These are phyloP conservation scores for Debaryomyces castellii DNA, from an alignment of 805 yeast genomes.

Conservation along the genomic window DNA sequence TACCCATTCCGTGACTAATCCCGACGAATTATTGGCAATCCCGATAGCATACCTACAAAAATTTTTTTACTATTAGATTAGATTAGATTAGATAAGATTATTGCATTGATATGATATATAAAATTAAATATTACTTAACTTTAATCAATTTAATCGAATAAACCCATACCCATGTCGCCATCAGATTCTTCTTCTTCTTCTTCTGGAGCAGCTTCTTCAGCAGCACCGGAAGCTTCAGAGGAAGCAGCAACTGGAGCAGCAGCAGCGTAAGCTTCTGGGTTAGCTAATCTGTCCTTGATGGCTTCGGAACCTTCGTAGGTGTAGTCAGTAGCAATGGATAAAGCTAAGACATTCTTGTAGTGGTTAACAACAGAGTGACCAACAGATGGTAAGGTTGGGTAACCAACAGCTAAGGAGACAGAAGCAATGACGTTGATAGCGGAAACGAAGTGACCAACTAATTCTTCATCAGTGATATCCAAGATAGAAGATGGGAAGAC, in stretches of 20 bases:
- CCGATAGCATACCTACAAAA: too few species aligned
- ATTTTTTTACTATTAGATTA: too few species aligned
- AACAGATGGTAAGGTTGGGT: conserved; percentile 99
- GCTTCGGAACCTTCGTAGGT: conserved; percentile 99
- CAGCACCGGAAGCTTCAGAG: conserved; percentile 56
- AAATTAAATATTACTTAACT: conserved; percentile 1
- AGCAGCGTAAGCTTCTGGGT: conserved; percentile 99
- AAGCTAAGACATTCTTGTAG: conserved; percentile 98
- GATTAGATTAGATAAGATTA: too few species aligned
- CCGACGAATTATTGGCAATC: too few species aligned
- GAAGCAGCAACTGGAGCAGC: conserved; percentile 98
- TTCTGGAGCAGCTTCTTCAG: conserved; percentile 69
- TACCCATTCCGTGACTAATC: too few species aligned
- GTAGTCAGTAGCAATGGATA: conserved; percentile 98
- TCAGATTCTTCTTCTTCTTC: conserved; percentile 71
- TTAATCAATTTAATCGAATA: conserved; percentile 76
- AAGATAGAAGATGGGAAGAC: conserved; percentile 94
- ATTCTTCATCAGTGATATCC: conserved; percentile 98
- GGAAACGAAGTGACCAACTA: conserved; percentile 84
- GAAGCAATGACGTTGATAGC: conserved; percentile 94
- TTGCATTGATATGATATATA: conserved; percentile 3
- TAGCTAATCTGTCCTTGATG: conserved; percentile 98
- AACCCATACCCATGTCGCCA: conserved; percentile 98
- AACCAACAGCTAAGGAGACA: conserved; percentile 94
- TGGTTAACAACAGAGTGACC: conserved; percentile 98